Evolutionary conservation across 1,284 basidiomycete species (phyloP), one percentile per base, ranked within the genome.

Genomic region (Entoloma clypeatum): DNA sequence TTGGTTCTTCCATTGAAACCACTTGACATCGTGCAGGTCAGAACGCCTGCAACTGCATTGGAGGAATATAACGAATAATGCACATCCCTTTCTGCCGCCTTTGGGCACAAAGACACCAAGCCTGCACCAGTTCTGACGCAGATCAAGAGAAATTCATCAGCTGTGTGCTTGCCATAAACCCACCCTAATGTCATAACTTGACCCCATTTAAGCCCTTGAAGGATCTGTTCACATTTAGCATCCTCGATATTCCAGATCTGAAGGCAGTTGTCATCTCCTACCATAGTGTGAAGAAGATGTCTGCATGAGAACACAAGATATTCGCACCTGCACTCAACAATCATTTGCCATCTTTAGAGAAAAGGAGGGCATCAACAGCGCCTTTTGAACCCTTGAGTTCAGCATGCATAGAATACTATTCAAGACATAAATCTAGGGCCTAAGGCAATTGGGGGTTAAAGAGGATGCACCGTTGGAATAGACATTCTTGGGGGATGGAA

Each of bases 41-140:
- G 18, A 9, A n/a, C n/a, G n/a, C n/a, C n/a, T n/a, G n/a, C n/a
- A n/a, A n/a, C n/a, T n/a, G n/a, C n/a, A n/a, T n/a, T n/a, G n/a
- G n/a, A n/a, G n/a, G 25, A 21, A 13, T 4, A 2, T 13, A n/a
- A 42, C 18, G n/a, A 2, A 18, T 7, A 24, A 45, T 39, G 11
- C 19, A 45, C 44, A 14, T 7, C 13, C 7, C 24, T 39, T n/a
- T 30, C 27, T 19, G 11, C 9, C 7, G 40, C 25, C 32, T 18
- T 32, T 5, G 41, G 40, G 25, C 18, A 43, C 7, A 47, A 7
- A 14, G 8, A 26, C 25, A 43, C 6, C 2, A 24, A 18, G 28
- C 45, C 45, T 22, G 41, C 39, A 1, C 40, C 45, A 22, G 29
- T 39, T 11, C 44, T 39, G 4, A 45, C 30, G 25, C 39, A 41